Evolutionary conservation across 306 rosid species (phyloP), one percentile per base, ranked within the genome.

Genomic region (Vachellia collinsii): DNA sequence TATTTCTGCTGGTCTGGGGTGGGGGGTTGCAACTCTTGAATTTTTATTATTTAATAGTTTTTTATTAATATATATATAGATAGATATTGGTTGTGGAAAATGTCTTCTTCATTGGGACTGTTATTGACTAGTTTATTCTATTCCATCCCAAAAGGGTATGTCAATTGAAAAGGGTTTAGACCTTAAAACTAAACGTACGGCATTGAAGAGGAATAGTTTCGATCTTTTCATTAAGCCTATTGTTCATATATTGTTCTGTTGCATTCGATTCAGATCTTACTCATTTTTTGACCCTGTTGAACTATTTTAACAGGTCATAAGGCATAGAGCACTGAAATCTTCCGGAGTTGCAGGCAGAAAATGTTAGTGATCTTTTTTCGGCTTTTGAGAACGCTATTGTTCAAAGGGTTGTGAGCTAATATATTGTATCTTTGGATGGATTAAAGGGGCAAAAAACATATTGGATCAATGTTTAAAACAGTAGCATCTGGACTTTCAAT

Each of bases 391-490:
- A 9, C 42, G 71, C 61, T 14, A 12, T 63, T 46, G 5, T 25
- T 76, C 34, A 63, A 42, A 5, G 72, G 58, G 61, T 25, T 47
- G 51, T 82, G 84, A 81, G 65, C 43, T 34, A 34, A 44, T 80
- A 81, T 25, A 50, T 78, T 67, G 69, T 43, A 14, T 62, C 56
- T 43, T n/a, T 76, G 56, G n/a, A 86, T 90, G 90, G 90, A 85
- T 80, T 92, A 90, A 89, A 80, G 90, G 7, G 34, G 34, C 34
- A 79, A 82, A 29, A 37, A 46, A 3, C 82, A 81, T 76, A 74
- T 51, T 85, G 86, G 74, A 80, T 91, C 91, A 90, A 92, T 92
- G 98, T 86, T 82, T 37, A 91, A 86, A 68, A 46, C 88, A 78
- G 83, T 84, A 75, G 85, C 88, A 84, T 88, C 85, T 84, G 85